Conservation (phyloP, 2,329 filamentous ascomycete species). For the Aureobasidium sp. region DNA sequence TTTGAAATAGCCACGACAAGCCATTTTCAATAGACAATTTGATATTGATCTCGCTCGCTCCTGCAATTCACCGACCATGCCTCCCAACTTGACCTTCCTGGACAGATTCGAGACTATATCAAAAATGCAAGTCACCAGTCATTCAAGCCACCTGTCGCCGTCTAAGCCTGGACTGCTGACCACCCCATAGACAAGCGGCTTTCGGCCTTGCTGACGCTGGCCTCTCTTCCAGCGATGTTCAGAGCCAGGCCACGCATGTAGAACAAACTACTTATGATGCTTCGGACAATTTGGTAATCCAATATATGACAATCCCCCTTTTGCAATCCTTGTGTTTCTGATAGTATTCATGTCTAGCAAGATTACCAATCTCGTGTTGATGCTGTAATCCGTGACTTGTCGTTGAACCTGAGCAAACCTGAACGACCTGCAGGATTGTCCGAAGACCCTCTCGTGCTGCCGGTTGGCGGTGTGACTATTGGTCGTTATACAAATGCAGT, state of each 20-base stretch:
- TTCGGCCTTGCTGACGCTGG: neutral
- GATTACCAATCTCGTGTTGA: conserved; percentile 8
- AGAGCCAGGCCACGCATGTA: conserved; percentile 2
- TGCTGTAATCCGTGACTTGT: neutral
- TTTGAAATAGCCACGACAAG: neutral
- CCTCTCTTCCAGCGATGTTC: conserved; percentile 1
- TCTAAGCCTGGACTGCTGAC: neutral
- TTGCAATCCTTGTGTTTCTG: neutral
- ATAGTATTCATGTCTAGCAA: neutral
- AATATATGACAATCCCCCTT: neutral
- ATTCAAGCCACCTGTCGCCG: neutral
- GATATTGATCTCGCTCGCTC: neutral
- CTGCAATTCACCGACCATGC: neutral
- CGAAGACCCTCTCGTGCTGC: neutral
- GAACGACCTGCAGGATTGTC: conserved; percentile 15
- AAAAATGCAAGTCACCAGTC: neutral
- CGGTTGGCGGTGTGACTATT: conserved; percentile 37
- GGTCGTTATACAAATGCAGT: conserved; percentile 52
- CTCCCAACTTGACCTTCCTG: conserved; percentile 9
- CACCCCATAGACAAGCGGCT: conserved; percentile 12
- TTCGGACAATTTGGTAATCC: conserved; percentile 1
- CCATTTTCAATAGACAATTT: conserved; percentile 2
- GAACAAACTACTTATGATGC: conserved; percentile 6
- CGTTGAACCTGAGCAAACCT: neutral
- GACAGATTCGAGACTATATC: conserved; percentile 16